Conservation (phyloP, 371 early-diverging fungal species). For the Lichtheimia hyalospora region DNA sequence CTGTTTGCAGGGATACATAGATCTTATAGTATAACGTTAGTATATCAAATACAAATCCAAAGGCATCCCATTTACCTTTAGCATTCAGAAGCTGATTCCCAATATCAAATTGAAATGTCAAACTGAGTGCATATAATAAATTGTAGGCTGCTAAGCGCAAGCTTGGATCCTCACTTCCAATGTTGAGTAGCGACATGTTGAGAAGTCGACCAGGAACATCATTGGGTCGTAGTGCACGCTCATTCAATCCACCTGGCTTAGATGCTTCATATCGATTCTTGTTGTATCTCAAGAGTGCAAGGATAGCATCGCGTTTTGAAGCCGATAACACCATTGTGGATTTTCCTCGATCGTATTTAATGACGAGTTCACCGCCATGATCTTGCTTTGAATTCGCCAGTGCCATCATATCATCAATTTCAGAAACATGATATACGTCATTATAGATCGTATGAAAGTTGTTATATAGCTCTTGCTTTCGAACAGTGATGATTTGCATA, state of each 20-base stretch:
- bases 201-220: slow-evolving; percentile 92
- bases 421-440: slow-evolving; percentile 86
- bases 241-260: slow-evolving; percentile 60
- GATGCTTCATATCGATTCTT: slow-evolving; percentile 71
- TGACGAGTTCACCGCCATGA: slow-evolving; percentile 74
- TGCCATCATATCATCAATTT: slow-evolving; percentile 72
- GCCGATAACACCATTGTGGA: slow-evolving; percentile 71
- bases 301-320: slow-evolving; percentile 73
- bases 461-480: slow-evolving; percentile 65
- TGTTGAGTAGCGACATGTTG: slow-evolving; percentile 88
- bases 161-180: slow-evolving; percentile 77
- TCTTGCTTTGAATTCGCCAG: slow-evolving; percentile 52
- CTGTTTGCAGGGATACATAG: slow-evolving; percentile 90
- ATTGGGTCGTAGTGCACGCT: slow-evolving; percentile 77
- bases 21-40: slow-evolving; percentile 35
- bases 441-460: slow-evolving; percentile 73
- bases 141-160: slow-evolving; percentile 87
- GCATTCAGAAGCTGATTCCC: slow-evolving; percentile 83
- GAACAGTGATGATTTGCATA: slow-evolving; percentile 77
- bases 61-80: slow-evolving; percentile 44
- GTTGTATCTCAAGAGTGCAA: slow-evolving; percentile 65
- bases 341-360: slow-evolving; percentile 73
- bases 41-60: no score
- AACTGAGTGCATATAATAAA: slow-evolving; percentile 75
- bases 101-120: slow-evolving; percentile 79